A percentile compares a stretch with the other conserved stretches of the same genome.
Evolutionary conservation across 2,329 filamentous ascomycete species (phyloP).

Genomic region (Colletotrichum gloeosporioides): DNA sequence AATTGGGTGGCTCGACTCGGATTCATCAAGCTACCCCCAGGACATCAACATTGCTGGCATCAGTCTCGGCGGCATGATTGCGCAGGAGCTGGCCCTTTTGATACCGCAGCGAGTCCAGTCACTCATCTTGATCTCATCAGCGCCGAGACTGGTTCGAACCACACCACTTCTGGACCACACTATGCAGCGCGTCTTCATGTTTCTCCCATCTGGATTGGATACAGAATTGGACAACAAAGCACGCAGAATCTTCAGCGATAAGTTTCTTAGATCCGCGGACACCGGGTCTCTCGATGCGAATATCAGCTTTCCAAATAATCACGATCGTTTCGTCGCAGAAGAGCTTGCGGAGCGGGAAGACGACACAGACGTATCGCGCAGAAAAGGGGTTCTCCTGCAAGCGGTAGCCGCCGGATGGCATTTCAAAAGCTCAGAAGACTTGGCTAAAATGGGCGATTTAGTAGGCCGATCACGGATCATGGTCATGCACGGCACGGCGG

Average conservation of each 20-base stretch:
- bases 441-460: not conserved
- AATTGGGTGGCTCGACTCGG: constrained; percentile 57
- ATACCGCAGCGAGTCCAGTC: constrained; percentile 27
- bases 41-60: constrained; percentile 67
- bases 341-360: not conserved
- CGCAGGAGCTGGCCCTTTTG: constrained; percentile 63
- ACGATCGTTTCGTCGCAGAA: constrained; percentile 7
- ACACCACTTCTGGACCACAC: not conserved
- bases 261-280: not conserved
- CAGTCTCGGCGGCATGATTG: constrained; percentile 78
- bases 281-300: not conserved
- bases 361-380: not conserved
- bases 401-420: constrained; percentile 10
- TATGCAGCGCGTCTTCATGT: not conserved
- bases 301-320: not conserved
- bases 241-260: not conserved
- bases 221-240: not conserved
- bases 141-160: constrained; percentile 3
- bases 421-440: not conserved
- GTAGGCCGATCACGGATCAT: not conserved
- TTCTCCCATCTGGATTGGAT: not conserved
- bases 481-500: constrained; percentile 4
- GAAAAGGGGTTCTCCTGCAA: not conserved
- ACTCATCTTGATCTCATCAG: not conserved
- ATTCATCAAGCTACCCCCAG: constrained; percentile 27